Evolutionary conservation across 371 early-diverging fungal genomes (phyloP).

Genomic region (Mortierella sp.): DNA sequence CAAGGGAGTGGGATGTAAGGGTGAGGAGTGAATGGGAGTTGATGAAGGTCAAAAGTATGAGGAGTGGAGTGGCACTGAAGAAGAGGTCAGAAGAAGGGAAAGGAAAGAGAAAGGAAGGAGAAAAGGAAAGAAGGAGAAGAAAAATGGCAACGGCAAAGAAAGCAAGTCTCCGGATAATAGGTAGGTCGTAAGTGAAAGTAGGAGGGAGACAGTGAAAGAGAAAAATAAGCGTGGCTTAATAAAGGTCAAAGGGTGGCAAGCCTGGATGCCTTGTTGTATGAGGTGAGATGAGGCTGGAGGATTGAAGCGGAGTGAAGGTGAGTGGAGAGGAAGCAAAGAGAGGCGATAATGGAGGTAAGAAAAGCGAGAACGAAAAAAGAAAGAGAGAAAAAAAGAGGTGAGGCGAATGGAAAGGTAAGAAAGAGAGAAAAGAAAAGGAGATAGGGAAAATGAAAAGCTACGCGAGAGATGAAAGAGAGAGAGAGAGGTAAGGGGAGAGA

Average conservation of each 20-base stretch:
- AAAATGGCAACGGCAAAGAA: background rate
- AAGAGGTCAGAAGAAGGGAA: background rate
- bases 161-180: background rate
- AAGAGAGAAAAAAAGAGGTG: background rate
- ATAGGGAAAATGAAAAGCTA: background rate
- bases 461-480: background rate
- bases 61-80: background rate
- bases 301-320: background rate
- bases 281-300: background rate
- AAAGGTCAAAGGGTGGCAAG: background rate
- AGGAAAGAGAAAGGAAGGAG: background rate
- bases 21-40: background rate
- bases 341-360: background rate
- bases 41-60: background rate
- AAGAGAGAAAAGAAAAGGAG: background rate
- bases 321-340: background rate
- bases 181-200: background rate
- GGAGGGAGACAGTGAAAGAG: background rate
- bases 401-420: background rate
- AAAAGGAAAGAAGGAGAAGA: background rate
- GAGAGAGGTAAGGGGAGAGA: background rate
- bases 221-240: background rate
- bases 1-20: background rate
- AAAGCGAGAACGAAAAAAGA: background rate
- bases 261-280: background rate